These are phyloP conservation scores for Plantago ovata DNA, from an alignment of 257 asterid species.

Conservation along the genomic window DNA sequence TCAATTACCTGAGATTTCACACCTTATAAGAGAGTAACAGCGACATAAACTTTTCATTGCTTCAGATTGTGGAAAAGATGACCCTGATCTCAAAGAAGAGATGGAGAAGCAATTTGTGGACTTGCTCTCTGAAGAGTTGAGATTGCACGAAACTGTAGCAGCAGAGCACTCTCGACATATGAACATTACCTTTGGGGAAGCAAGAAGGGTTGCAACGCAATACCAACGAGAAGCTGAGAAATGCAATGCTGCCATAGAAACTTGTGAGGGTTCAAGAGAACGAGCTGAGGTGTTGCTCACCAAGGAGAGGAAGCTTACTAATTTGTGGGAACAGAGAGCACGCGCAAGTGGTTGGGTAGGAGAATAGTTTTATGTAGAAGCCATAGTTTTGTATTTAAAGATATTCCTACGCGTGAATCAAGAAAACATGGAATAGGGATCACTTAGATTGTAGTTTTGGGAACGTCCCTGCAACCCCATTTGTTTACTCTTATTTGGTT, in stretches of 20 bases:
- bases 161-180: conserved; percentile 69
- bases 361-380: conserved; percentile 27
- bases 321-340: conserved; percentile 81
- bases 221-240: conserved; percentile 87
- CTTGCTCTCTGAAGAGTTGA: conserved; percentile 80
- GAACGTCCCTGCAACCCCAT: neutral
- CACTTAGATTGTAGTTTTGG: conserved; percentile 22
- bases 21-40: conserved; percentile 4
- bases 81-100: conserved; percentile 88
- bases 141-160: conserved; percentile 63
- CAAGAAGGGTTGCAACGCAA: conserved; percentile 76
- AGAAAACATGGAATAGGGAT: conserved; percentile 12
- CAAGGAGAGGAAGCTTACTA: conserved; percentile 69
- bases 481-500: conserved; percentile 11
- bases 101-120: conserved; percentile 92
- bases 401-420: conserved; percentile 10
- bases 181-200: conserved; percentile 81
- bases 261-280: conserved; percentile 90
- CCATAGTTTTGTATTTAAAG: neutral
- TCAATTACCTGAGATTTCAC: neutral
- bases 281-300: conserved; percentile 58
- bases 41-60: conserved; percentile 13
- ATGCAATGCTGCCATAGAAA: conserved; percentile 86
- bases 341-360: conserved; percentile 85
- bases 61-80: conserved; percentile 89